Base-by-base conservation (phyloP, 495 filamentous ascomycete species). In the Annulohypoxylon bovei region DNA sequence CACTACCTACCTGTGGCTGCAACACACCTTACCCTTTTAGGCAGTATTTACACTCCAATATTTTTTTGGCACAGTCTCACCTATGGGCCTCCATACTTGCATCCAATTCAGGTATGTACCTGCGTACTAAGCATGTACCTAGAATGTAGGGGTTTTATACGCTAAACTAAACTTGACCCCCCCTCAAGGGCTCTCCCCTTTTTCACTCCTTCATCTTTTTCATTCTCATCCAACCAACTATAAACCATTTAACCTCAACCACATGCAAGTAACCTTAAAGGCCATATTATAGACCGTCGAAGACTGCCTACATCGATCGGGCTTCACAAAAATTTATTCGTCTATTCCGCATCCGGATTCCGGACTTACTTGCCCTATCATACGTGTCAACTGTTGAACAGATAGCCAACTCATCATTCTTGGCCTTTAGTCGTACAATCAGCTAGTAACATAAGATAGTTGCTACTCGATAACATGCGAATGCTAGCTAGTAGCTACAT, bases 211-310 rank as follows among this genome's bases (percentile, higher is more conserved):
- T 52, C 16, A 44, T 54, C 49, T 70, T 62, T 32, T 62, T 53
- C 42, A 33, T 60, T 22, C 37, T 60, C 27, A 55, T 23, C 47
- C 47, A 64, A 65, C 30, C 40, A 52, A 42, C 27, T 42, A 18
- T 39, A 9, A 18, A 35, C 33, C 28, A 27, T 14, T 5, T 20
- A 47, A 27, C 28, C 56, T 65, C 44, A 58, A 22, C 9, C 42
- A 57, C 50, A 65, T 71, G 57, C 57, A 50, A 66, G 50, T 37
- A 71, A 67, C 63, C 56, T 71, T 33, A 30, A 62, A 14, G 23
- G 62, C 49, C 42, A 49, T 27, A 44, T 44, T 16, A 67, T 32
- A 18, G 30, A 59, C 59, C 52, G 47, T 49, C 25, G 23, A 16
- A 39, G 42, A 42, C 18, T 37, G 25, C 61, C 12, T 27, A 22